A percentile compares a stretch with the other conserved stretches of the same genome.
These are phyloP conservation scores for Falciphora oryzae DNA, from an alignment of 2,329 filamentous ascomycete species.

Conservation along the genomic window DNA sequence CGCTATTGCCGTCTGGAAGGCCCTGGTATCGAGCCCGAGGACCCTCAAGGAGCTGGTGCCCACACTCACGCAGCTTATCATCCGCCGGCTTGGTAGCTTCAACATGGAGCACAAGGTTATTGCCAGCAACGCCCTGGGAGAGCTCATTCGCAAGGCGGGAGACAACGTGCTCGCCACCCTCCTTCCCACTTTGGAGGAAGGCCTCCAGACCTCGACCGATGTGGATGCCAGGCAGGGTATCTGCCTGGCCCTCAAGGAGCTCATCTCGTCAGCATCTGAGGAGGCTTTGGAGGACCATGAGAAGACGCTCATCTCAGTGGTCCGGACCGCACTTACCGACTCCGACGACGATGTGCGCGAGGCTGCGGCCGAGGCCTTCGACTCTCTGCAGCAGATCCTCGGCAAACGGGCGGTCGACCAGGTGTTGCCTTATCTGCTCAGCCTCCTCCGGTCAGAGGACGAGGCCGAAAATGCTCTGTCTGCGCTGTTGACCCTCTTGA, in stretches of 20 bases:
- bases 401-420: slow-evolving; percentile 95
- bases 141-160: slow-evolving; percentile 93
- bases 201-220: slow-evolving; percentile 80
- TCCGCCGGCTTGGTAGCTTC: slow-evolving; percentile 85
- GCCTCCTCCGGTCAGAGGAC: slow-evolving; percentile 76
- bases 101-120: slow-evolving; percentile 99
- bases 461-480: slow-evolving; percentile 89
- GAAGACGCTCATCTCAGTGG: slow-evolving; percentile 88
- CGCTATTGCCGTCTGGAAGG: slow-evolving; percentile 94
- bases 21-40: slow-evolving; percentile 82
- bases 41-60: slow-evolving; percentile 94
- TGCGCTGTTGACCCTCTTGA: slow-evolving; percentile 87
- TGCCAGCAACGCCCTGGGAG: slow-evolving; percentile 91
- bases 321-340: slow-evolving; percentile 88
- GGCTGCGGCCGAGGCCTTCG: slow-evolving; percentile 94
- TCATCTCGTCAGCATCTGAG: slow-evolving; percentile 81
- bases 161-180: slow-evolving; percentile 86
- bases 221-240: slow-evolving; percentile 95
- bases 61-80: slow-evolving; percentile 90
- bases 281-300: slow-evolving; percentile 93
- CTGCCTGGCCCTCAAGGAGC: slow-evolving; percentile 88
- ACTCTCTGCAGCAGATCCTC: slow-evolving; percentile 86
- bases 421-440: slow-evolving; percentile 87
- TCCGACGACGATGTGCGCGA: slow-evolving; percentile 85
- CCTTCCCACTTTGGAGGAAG: slow-evolving; percentile 86